Conservation (phyloP, 129 eudicot species). For the Pseudognaphalium luteoalbum region DNA sequence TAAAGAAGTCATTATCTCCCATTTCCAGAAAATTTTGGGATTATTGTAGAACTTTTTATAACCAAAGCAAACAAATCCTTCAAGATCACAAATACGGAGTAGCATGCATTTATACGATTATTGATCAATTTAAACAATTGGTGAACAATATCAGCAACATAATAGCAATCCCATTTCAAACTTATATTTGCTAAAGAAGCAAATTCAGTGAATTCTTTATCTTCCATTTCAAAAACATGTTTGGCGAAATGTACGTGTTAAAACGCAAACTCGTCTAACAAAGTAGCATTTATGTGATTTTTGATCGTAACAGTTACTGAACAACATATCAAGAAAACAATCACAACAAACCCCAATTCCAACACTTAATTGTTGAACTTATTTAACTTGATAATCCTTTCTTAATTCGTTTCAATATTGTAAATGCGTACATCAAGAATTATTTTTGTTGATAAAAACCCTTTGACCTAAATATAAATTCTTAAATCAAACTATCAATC, state of each 20-base stretch:
- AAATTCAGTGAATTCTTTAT: background rate
- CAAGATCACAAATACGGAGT: background rate
- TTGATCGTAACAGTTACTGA: background rate
- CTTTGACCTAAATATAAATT: background rate
- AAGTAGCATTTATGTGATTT: no score
- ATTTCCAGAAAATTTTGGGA: background rate
- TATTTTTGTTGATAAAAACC: background rate
- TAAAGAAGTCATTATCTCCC: background rate
- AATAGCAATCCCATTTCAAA: background rate
- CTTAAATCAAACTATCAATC: slow-evolving; percentile 7
- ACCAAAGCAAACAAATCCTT: background rate
- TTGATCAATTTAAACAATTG: background rate
- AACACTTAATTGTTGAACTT: background rate
- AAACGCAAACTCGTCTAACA: slow-evolving; percentile 3
- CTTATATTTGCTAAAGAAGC: background rate
- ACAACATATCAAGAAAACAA: background rate
- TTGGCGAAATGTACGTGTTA: background rate
- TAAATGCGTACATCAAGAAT: background rate
- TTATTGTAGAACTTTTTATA: background rate
- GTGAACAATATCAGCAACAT: background rate
- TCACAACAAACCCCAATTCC: background rate
- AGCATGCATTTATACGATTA: background rate
- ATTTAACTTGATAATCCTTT: background rate
- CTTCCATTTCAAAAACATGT: background rate
- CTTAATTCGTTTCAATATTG: slow-evolving; percentile 11